Percentiles rank a stretch among this genome's conserved stretches.
Evolutionary conservation across 1,284 basidiomycete genomes (phyloP).

Genomic region (Microbotryum saponariae): DNA sequence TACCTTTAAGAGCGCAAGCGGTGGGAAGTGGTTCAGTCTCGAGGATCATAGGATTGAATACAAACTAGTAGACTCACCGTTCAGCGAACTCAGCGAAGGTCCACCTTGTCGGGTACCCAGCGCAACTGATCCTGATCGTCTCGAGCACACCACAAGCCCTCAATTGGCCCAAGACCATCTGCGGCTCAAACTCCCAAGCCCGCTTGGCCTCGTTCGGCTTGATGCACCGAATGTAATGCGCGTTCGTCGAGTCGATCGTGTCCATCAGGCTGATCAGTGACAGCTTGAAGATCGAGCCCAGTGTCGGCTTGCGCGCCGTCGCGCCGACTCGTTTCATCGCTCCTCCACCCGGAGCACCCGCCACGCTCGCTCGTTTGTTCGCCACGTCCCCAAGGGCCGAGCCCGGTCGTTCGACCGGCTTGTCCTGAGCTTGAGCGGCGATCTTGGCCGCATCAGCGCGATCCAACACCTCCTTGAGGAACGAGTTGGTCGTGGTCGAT

Average conservation of each 20-base stretch:
- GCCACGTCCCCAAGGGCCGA: slow-evolving; percentile 19
- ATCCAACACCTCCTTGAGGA: slow-evolving; percentile 91
- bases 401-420: slow-evolving; percentile 24
- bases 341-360: slow-evolving; percentile 38
- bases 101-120: slow-evolving; percentile 98
- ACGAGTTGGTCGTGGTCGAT: slow-evolving; percentile 75
- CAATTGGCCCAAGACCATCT: slow-evolving; percentile 90
- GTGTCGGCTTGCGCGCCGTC: slow-evolving; percentile 78
- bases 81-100: slow-evolving; percentile 99
- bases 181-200: slow-evolving; percentile 94
- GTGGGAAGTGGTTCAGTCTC: not conserved
- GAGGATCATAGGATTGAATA: not conserved
- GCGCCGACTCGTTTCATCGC: slow-evolving; percentile 57
- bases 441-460: slow-evolving; percentile 64
- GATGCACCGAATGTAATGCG: slow-evolving; percentile 99
- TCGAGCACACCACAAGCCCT: slow-evolving; percentile 98
- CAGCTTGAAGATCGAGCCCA: slow-evolving; percentile 97
- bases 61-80: slow-evolving; percentile 52
- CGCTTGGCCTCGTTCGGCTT: slow-evolving; percentile 96
- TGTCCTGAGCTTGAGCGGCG: slow-evolving; percentile 33
- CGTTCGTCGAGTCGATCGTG: slow-evolving; percentile 93
- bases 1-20: slow-evolving; percentile 49
- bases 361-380: slow-evolving; percentile 60
- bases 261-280: slow-evolving; percentile 94
- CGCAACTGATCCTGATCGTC: slow-evolving; percentile 97